Conservation (phyloP, 1,284 basidiomycete species). For the Mrakiaceae sp. region DNA sequence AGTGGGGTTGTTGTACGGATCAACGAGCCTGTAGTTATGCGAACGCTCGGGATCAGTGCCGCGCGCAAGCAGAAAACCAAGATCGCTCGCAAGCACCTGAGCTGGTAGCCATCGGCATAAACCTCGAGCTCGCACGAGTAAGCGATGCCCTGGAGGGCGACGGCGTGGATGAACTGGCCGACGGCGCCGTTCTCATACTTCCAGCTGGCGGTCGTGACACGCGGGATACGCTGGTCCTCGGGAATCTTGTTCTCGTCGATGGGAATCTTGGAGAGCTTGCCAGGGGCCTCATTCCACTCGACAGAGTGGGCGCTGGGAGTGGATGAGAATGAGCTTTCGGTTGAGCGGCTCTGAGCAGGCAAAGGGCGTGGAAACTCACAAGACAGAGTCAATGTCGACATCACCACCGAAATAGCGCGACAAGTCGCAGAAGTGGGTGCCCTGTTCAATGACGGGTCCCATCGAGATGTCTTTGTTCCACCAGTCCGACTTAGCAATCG, state of each 20-base stretch:
- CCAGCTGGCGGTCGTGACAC: conserved; percentile 35
- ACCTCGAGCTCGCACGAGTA: conserved; percentile 90
- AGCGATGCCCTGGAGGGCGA: conserved; percentile 76
- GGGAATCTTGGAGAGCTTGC: conserved; percentile 64
- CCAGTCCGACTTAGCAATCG: conserved; percentile 76
- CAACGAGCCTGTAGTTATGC: conserved; percentile 53
- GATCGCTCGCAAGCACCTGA: conserved; percentile 20
- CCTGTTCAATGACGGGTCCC: conserved; percentile 93
- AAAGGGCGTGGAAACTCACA: conserved; percentile 24
- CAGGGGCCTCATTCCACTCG: conserved; percentile 84
- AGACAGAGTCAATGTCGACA: conserved; percentile 73
- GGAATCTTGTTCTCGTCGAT: conserved; percentile 36
- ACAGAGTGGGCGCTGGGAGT: conserved; percentile 56
- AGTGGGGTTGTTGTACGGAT: conserved; percentile 61
- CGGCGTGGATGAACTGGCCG: conserved; percentile 75
- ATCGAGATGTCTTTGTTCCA: conserved; percentile 78
- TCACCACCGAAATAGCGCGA: conserved; percentile 98
- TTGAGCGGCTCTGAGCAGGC: conserved; percentile 9
- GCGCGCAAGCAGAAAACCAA: no score
- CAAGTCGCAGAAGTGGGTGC: conserved; percentile 72
- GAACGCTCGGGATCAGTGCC: no score
- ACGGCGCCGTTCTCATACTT: conserved; percentile 89
- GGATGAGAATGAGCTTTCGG: conserved; percentile 5
- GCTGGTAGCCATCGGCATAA: conserved; percentile 71
- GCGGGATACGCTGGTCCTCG: conserved; percentile 34